A percentile compares a stretch with the other conserved stretches of the same genome.
phyloP scores from a whole-genome alignment of 2,329 filamentous ascomycete species.

The Bipolaris sorokiniana region DNA sequence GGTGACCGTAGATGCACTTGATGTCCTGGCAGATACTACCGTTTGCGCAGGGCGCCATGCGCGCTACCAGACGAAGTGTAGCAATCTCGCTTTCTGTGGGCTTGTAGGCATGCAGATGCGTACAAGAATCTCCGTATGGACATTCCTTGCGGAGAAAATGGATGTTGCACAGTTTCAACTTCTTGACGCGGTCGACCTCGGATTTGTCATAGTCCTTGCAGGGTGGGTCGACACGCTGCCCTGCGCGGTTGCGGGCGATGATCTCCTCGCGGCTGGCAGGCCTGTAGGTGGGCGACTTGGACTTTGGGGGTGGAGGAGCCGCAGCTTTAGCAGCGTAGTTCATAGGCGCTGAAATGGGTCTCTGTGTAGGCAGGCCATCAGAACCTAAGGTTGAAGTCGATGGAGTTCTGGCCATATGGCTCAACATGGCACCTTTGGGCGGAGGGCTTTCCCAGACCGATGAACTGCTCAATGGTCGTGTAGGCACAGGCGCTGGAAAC shows the following conservation, averaged over 20 bases:
- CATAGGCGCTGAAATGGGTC: slow-evolving; percentile 12
- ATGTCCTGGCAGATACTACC: slow-evolving; percentile 63
- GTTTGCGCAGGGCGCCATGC: slow-evolving; percentile 67
- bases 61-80: slow-evolving; percentile 63
- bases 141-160: slow-evolving; percentile 65
- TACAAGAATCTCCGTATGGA: slow-evolving; percentile 60
- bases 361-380: slow-evolving; percentile 20
- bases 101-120: slow-evolving; percentile 62
- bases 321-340: slow-evolving; percentile 45
- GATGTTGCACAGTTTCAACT: slow-evolving; percentile 68
- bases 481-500: slow-evolving; percentile 35
- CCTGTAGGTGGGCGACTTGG: slow-evolving; percentile 26
- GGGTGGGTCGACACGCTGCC: slow-evolving; percentile 64
- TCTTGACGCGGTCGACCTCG: slow-evolving; percentile 65
- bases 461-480: background rate
- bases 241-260: slow-evolving; percentile 64
- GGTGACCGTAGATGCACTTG: slow-evolving; percentile 69
- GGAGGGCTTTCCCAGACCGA: slow-evolving; percentile 30
- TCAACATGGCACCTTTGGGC: slow-evolving; percentile 11
- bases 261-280: slow-evolving; percentile 38
- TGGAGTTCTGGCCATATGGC: slow-evolving; percentile 32
- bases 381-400: slow-evolving; percentile 40
- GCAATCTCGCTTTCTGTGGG: slow-evolving; percentile 60
- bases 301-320: slow-evolving; percentile 44
- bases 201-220: slow-evolving; percentile 59